These are phyloP conservation scores for Dianthus caryophyllus DNA, from an alignment of 148 eudicot genomes.

Conservation along the genomic window DNA sequence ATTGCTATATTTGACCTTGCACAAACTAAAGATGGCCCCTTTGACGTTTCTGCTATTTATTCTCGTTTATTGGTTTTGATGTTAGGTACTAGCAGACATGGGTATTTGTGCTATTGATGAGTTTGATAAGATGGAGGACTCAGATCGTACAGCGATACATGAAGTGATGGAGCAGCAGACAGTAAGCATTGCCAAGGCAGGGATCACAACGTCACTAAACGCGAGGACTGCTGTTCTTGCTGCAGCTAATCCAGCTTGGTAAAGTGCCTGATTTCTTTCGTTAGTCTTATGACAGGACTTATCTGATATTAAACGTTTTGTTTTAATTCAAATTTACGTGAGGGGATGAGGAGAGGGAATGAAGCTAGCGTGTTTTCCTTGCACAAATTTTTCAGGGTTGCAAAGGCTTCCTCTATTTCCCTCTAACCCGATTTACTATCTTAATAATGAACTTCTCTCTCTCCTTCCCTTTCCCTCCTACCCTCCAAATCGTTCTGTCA, in stretches of 20 bases:
- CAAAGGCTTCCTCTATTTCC: too few relatives aligned
- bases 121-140: constrained; percentile 99
- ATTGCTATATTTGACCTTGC: not conserved
- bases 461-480: too few relatives aligned
- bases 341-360: too few relatives aligned
- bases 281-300: not conserved
- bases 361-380: too few relatives aligned
- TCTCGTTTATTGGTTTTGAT: constrained; percentile 11
- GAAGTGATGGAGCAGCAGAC: constrained; percentile 99
- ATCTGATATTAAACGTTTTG: not conserved
- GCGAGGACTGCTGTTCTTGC: constrained; percentile 99
- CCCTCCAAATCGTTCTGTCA: too few relatives aligned
- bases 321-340: too few relatives aligned
- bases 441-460: too few relatives aligned
- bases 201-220: constrained; percentile 94
- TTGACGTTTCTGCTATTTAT: not conserved
- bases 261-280: not conserved
- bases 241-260: constrained; percentile 99
- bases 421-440: too few relatives aligned
- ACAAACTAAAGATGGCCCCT: not conserved
- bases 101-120: constrained; percentile 99
- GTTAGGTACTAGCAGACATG: constrained; percentile 97
- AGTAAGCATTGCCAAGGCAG: constrained; percentile 99
- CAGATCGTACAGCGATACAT: constrained; percentile 95
- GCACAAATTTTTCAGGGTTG: too few relatives aligned